Conservation (phyloP, 176 grass and related monocot species). For the Oryza australiensis region DNA sequence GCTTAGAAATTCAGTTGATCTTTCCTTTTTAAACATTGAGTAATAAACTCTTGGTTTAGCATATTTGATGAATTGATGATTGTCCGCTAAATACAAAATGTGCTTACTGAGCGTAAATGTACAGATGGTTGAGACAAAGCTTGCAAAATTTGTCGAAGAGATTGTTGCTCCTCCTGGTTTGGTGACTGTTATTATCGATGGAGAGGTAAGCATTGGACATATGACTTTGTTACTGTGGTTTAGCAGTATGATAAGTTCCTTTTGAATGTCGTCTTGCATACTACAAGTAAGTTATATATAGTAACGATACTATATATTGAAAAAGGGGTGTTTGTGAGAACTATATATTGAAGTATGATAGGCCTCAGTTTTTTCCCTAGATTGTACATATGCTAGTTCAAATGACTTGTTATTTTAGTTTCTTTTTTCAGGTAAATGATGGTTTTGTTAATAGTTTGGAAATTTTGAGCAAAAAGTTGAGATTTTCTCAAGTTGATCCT, state of each 20-base stretch:
- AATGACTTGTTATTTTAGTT: constrained; percentile 51
- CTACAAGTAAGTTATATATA: not conserved
- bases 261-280: constrained; percentile 12
- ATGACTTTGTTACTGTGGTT: constrained; percentile 9
- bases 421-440: constrained; percentile 71
- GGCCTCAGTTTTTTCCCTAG: not conserved
- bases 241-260: constrained; percentile 23
- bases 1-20: not conserved
- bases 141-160: constrained; percentile 73
- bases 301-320: not conserved
- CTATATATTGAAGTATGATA: too few species aligned
- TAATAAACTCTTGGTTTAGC: not conserved
- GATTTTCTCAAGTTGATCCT: constrained; percentile 65
- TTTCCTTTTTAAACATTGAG: not conserved
- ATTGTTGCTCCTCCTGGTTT: constrained; percentile 68
- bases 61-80: constrained; percentile 4
- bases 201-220: constrained; percentile 50
- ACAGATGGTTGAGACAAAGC: constrained; percentile 62
- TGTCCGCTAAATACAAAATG: constrained; percentile 22
- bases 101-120: constrained; percentile 36
- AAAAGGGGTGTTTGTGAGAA: too few species aligned
- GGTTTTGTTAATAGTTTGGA: constrained; percentile 62
- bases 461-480: constrained; percentile 79
- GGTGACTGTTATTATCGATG: constrained; percentile 61
- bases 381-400: not conserved